phyloP scores from a whole-genome alignment of 169 alveolate species.

The Perkinsus marinus region DNA sequence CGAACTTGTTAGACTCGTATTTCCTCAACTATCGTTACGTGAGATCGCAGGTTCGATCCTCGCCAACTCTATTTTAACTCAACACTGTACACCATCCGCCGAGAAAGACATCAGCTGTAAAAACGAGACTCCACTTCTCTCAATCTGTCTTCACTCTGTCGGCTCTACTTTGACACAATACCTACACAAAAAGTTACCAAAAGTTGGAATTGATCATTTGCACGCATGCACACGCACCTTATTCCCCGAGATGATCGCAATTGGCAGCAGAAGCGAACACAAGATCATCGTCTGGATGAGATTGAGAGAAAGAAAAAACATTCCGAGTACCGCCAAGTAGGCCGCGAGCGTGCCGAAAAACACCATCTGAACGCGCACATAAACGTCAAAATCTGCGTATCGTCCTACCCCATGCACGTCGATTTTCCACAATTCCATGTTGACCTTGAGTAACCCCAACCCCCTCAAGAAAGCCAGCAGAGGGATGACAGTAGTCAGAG shows the following conservation, averaged over 20 bases:
- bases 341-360: background rate
- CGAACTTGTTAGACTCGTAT: background rate
- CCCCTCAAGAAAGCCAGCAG: background rate
- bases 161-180: background rate
- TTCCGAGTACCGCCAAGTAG: background rate
- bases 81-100: background rate
- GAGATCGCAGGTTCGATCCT: background rate
- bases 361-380: background rate
- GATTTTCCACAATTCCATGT: background rate
- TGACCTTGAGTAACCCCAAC: background rate
- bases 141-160: background rate
- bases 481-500: background rate
- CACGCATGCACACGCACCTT: background rate
- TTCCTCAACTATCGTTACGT: background rate
- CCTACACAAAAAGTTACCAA: background rate
- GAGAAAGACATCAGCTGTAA: background rate
- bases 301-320: background rate
- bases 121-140: background rate
- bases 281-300: background rate
- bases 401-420: background rate
- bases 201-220: background rate
- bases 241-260: background rate
- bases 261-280: background rate
- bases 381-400: background rate
- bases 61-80: background rate